Evolutionary conservation across 2,329 filamentous ascomycete species (phyloP).

Genomic region (Pyrenophora graminea): DNA sequence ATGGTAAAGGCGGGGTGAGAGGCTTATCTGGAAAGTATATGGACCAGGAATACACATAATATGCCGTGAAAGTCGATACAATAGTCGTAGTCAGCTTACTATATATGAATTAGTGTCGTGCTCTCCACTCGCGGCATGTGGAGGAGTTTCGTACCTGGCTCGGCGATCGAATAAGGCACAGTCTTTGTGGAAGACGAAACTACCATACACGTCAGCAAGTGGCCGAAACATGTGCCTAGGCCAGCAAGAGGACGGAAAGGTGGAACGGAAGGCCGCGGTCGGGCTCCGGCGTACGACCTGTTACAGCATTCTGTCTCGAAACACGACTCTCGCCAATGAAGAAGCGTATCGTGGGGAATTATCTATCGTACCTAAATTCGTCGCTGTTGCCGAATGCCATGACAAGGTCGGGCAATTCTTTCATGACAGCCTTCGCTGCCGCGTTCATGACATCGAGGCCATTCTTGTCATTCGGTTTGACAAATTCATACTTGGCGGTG

Average conservation of each 20-base stretch:
- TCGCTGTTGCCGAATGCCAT: slow-evolving; percentile 94
- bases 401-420: slow-evolving; percentile 80
- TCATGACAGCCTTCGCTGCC: slow-evolving; percentile 82
- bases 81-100: slow-evolving; percentile 92
- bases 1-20: slow-evolving; percentile 76
- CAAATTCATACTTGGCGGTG: slow-evolving; percentile 79
- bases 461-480: slow-evolving; percentile 88
- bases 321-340: slow-evolving; percentile 6
- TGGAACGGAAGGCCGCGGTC: not conserved
- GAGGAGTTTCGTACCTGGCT: slow-evolving; percentile 60
- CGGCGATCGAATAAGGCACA: slow-evolving; percentile 84
- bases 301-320: slow-evolving; percentile 21
- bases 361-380: slow-evolving; percentile 74
- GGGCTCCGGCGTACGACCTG: slow-evolving; percentile 1
- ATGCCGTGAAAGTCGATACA: slow-evolving; percentile 89
- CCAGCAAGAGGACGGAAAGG: slow-evolving; percentile 2
- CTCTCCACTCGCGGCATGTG: slow-evolving; percentile 9
- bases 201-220: slow-evolving; percentile 52
- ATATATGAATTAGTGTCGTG: slow-evolving; percentile 24
- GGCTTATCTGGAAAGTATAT: slow-evolving; percentile 72
- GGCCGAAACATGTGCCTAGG: slow-evolving; percentile 16
- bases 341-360: not conserved
- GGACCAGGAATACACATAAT: slow-evolving; percentile 83
- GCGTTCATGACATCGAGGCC: slow-evolving; percentile 94
- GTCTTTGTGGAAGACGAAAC: slow-evolving; percentile 86